Base-by-base conservation (phyloP, 2,329 filamentous ascomycete species). In the Sporothrix schenckii region DNA sequence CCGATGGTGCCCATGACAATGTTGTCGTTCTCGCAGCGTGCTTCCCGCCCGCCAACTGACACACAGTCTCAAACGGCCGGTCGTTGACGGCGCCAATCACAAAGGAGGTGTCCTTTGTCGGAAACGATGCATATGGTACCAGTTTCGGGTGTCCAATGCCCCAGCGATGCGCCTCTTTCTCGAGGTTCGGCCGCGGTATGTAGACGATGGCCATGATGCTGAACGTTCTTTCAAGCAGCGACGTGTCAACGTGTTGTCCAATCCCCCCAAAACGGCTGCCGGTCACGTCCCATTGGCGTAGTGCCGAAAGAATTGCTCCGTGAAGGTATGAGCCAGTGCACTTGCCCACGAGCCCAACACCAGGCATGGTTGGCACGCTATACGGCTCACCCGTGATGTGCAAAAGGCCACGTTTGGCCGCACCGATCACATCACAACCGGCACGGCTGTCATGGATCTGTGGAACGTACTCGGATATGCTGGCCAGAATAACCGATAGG, bases 201-300 rank as follows among this genome's bases (percentile, higher is more conserved):
- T 58, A 69, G 10, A 72, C 71, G 49, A 71, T 72, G 58, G 71
- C 69, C 52, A 69, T 68, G 30, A 72, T 27, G 53, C 69, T 70
- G 30, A 72, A 44, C 10, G 70, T 70, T 9, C 69, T 72, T 60
- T 72, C 71, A 39, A 72, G 71, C 1, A 72, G 69, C n/a, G 71
- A 72, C 1, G 56, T 69, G 39, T 71, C 69, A 14, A 72, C 54
- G 21, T 67, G 69, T 66, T 72, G 71, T n/a, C 71, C 71, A 11
- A 27, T 27, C 11, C 71, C 71, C 0, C 53, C 69, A 3, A 47
- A 19, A 21, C 71, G 71, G 3, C 60, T 54, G 6, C 54, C 54
- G 2, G 66, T 69, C 4, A 60, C 66, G 27, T 69, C 66, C 16
- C 66, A 41, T 24, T 69, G 66, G 11, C 50, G 47, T 3, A 72